Conservation (phyloP, 352 stramenopile genomes). For the Phytopythium vexans region DNA sequence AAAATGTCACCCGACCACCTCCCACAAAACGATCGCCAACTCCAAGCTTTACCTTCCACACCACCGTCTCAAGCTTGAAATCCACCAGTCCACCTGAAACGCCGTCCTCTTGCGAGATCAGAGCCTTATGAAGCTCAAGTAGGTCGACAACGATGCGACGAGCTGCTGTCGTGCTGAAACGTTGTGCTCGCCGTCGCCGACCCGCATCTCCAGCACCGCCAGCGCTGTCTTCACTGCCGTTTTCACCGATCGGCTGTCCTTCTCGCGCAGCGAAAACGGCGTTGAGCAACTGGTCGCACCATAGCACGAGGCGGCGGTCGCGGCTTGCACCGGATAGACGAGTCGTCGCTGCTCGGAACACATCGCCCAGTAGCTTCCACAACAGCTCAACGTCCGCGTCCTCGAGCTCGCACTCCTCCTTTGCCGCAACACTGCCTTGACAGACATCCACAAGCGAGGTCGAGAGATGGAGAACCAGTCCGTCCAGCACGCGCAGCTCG, state of each 20-base stretch:
- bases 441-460: neutral
- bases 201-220: neutral
- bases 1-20: neutral
- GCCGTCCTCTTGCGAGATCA: neutral
- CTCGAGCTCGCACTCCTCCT: neutral
- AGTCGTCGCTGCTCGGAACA: conserved; percentile 3
- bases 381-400: neutral
- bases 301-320: conserved; percentile 5
- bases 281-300: conserved; percentile 8
- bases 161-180: neutral
- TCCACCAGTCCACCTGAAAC: neutral
- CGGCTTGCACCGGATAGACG: neutral
- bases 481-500: conserved; percentile 1
- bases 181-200: too few relatives aligned
- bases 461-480: neutral
- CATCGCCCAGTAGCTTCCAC: neutral
- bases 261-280: conserved; percentile 1
- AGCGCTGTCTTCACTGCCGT: neutral
- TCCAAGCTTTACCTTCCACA: conserved; percentile 39
- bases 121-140: conserved; percentile 10
- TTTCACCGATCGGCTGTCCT: neutral
- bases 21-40: neutral
- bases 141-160: conserved; percentile 5
- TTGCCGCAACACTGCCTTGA: neutral
- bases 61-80: conserved; percentile 42